Conservation (phyloP, 2,329 filamentous ascomycete genomes). For the Hymenoscyphus occultus region DNA sequence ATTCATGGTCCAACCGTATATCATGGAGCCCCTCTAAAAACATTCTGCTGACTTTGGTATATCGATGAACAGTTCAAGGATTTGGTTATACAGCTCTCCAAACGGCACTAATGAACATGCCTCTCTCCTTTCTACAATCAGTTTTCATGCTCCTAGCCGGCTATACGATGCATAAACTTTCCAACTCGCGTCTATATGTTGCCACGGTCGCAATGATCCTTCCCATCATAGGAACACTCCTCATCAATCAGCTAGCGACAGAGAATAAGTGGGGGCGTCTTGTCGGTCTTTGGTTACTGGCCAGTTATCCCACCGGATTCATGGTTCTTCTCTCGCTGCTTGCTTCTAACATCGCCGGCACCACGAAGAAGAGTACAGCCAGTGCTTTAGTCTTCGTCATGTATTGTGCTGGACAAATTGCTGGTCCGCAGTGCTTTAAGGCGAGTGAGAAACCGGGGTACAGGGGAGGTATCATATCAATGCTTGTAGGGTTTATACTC, state of each 20-base stretch:
- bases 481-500: slow-evolving; percentile 26
- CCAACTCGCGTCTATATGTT: slow-evolving; percentile 33
- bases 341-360: slow-evolving; percentile 64
- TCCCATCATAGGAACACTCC: slow-evolving; percentile 34
- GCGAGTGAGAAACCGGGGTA: slow-evolving; percentile 23
- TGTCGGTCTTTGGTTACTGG: slow-evolving; percentile 36
- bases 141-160: slow-evolving; percentile 24
- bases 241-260: slow-evolving; percentile 34
- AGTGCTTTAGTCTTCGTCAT: slow-evolving; percentile 27
- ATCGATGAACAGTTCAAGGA: slow-evolving; percentile 29
- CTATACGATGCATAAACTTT: slow-evolving; percentile 24
- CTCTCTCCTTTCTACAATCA: slow-evolving; percentile 33
- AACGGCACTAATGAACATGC: slow-evolving; percentile 52
- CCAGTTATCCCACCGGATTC: slow-evolving; percentile 35
- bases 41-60: background rate
- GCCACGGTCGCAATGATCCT: slow-evolving; percentile 33
- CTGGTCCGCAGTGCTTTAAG: slow-evolving; percentile 23
- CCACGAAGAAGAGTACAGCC: slow-evolving; percentile 36
- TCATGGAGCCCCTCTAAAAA: background rate
- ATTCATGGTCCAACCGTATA: background rate
- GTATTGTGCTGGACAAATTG: slow-evolving; percentile 31
- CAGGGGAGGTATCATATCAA: slow-evolving; percentile 26
- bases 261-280: slow-evolving; percentile 35
- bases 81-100: slow-evolving; percentile 39
- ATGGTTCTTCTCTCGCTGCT: slow-evolving; percentile 43